Evolutionary conservation across 2,329 filamentous ascomycete species (phyloP), one percentile per base, ranked within the genome.

Genomic region (Periconia sp.): DNA sequence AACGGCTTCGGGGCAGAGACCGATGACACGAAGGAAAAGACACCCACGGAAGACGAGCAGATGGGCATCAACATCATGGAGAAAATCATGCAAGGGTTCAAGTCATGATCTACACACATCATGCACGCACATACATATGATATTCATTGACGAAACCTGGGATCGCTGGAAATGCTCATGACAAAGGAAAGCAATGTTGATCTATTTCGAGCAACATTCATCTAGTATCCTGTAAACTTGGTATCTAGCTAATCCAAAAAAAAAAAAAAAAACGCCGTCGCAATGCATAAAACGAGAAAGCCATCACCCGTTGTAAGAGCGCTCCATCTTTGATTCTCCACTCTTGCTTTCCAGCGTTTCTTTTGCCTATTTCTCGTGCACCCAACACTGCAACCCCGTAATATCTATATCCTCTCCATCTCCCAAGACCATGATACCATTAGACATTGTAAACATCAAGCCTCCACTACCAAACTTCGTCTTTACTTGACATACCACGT

Each of bases 31-130:
- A 33, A 26, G 32, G 40, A 48, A 4, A 18, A 48, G 3, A 6
- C 36, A 1, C 47, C 49, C 1, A 56, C 40, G 10, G 54, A 52
- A 10, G 64, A 68, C 12, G 65, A 69, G 40, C 61, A 58, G 34
- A 44, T 62, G 50, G 66, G 65, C 1, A 65, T 69, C 12, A 46
- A 55, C 19, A 66, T 68, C 19, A 52, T 66, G 11, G 61, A 65
- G 23, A 61, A 51, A 32, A 54, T 69, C 10, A 65, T 69, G 65
- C 59, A 53, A 44, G 54, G 57, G 13, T 60, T 41, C 56, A 61
- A 42, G 35, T 36, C 34, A 18, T 31, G 25, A 28, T 28, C 12
- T 12, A 12, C 25, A n/a, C 25, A 29, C 29, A 30, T n/a, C 17
- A n/a, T 11, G 18, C 16, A 29, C 11, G 12, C 16, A 25, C 25